Conservation (phyloP, 108 stramenopile genomes). For the Fragilariopsis cylindrus region DNA sequence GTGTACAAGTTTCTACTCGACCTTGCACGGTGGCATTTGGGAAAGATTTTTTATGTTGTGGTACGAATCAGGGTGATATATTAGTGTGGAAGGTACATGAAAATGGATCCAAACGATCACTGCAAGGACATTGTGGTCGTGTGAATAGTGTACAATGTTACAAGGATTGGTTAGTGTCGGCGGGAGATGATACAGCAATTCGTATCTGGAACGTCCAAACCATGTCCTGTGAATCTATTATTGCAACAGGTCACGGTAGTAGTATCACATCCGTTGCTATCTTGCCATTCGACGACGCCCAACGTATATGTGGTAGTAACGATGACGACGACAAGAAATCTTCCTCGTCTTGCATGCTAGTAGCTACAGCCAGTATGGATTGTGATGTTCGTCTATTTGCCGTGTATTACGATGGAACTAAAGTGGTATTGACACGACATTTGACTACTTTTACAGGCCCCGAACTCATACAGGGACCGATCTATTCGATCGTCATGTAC, state of each 20-base stretch:
- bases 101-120: background rate
- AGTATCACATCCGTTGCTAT: background rate
- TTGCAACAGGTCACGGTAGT: background rate
- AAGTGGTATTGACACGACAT: background rate
- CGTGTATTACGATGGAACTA: background rate
- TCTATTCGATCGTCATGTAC: constrained; percentile 1
- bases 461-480: background rate
- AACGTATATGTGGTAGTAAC: background rate
- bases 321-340: background rate
- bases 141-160: constrained; percentile 3
- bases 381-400: constrained; percentile 2
- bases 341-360: background rate
- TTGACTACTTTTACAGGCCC: background rate
- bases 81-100: background rate
- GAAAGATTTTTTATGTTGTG: background rate
- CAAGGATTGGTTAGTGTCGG: background rate
- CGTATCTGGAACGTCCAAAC: constrained; percentile 3
- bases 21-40: background rate
- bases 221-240: background rate
- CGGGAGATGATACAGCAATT: constrained; percentile 1
- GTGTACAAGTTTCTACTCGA: background rate
- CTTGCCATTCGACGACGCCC: background rate
- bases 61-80: constrained; percentile 10
- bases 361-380: constrained; percentile 8
- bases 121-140: background rate